These are phyloP conservation scores for Dactylellina sp. DNA, from an alignment of 2,329 filamentous ascomycete species.

Conservation along the genomic window DNA sequence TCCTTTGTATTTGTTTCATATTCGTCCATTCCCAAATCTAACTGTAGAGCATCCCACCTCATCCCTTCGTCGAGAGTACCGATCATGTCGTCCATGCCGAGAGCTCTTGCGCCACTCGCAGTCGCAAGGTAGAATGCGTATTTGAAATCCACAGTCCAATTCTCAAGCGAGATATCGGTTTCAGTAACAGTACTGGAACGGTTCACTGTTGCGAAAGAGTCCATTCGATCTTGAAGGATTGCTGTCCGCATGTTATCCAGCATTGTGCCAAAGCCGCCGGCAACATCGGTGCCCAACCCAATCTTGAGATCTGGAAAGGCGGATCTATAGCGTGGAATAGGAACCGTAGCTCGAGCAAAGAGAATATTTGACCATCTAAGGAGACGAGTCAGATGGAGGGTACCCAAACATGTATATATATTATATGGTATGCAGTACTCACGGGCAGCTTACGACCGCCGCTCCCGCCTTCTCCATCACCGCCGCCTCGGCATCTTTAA, in stretches of 20 bases:
- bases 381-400: too few relatives aligned
- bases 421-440: constrained; percentile 40
- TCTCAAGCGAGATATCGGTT: constrained; percentile 8
- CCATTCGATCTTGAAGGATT: constrained; percentile 59
- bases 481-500: constrained; percentile 70
- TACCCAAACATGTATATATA: too few relatives aligned
- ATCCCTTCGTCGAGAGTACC: constrained; percentile 59
- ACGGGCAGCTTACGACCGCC: constrained; percentile 59
- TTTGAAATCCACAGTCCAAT: constrained; percentile 58
- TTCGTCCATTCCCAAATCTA: constrained; percentile 13
- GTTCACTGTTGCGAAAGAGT: constrained; percentile 51
- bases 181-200: constrained; percentile 1
- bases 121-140: constrained; percentile 59
- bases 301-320: constrained; percentile 57
- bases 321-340: constrained; percentile 56
- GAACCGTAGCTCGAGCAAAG: constrained; percentile 59
- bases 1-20: constrained; percentile 23
- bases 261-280: constrained; percentile 58
- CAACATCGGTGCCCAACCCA: constrained; percentile 59
- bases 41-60: constrained; percentile 36
- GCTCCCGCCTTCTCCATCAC: constrained; percentile 55
- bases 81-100: constrained; percentile 57
- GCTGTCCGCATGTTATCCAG: constrained; percentile 58
- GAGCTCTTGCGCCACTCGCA: constrained; percentile 57
- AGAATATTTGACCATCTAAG: constrained; percentile 59